Base-by-base conservation (phyloP, 2,329 filamentous ascomycete species). In the Diplodia seriata region DNA sequence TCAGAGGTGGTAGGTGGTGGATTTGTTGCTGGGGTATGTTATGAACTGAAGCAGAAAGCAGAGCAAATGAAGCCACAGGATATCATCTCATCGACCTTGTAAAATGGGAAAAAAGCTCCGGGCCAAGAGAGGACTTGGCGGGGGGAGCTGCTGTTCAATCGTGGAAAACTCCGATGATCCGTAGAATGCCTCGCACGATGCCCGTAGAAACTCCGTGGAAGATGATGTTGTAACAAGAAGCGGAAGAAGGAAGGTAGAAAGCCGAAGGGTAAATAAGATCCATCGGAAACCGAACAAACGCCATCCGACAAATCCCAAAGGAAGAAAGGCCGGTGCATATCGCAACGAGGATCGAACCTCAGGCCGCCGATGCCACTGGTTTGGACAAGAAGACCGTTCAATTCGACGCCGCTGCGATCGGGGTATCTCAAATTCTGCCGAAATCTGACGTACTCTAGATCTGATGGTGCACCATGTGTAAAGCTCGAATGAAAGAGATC, bases 351-450 rank as follows among this genome's bases (percentile, higher is more conserved):
- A 20, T 51, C 59, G 59, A 63, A 63, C 59, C 59, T 38, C n/a
- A 2, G 47, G 47, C 51, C 59, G 31, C 31, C 47, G 36, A 26
- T 63, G 59, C 29, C 59, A 40, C 47, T 38, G 36, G 18, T 1
- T 15, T 20, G 59, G 59, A 63, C 59, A 51, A 63, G 56, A 61
- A 61, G 59, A 51, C 59, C 59, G 29, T 63, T 63, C 59, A 43
- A 66, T 66, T 56, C 64, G 53, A 57, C 51, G 64, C 47, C 64
- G 47, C 40, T 66, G 64, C 54, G 53, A 57, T 66, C 53, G 54
- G 65, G 65, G 65, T 61, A 67, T 67, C 65, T 67, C 65, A 67
- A 67, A 67, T 67, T 67, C 54, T 67, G 65, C 65, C 62, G 55
- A 57, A 65, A 57, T 66, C 64, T 66, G 64, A 57, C 64, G 64